A percentile compares a stretch with the other conserved stretches of the same genome.
phyloP scores from a whole-genome alignment of 2,329 filamentous ascomycete genomes.

The Aspergillus brasiliensis region DNA sequence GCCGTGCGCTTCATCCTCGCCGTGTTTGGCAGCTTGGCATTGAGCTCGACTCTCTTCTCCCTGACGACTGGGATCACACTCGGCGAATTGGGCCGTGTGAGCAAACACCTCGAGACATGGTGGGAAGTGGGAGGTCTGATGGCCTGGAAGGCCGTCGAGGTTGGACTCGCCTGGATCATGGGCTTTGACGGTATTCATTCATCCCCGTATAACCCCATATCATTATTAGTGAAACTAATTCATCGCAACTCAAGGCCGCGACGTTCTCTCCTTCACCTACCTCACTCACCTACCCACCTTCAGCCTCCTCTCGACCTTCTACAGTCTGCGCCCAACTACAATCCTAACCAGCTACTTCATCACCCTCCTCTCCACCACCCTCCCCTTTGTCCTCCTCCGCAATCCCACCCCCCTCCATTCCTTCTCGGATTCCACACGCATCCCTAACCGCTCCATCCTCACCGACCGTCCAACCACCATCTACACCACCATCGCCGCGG shows the following conservation, averaged over 20 bases:
- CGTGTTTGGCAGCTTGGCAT: conserved; percentile 58
- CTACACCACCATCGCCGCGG: conserved; percentile 68
- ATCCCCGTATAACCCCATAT: not conserved
- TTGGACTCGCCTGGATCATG: conserved; percentile 72
- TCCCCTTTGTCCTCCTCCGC: conserved; percentile 76
- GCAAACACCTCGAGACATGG: conserved; percentile 64
- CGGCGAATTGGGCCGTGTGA: conserved; percentile 68
- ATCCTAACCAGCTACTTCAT: conserved; percentile 65
- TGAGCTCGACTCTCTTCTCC: conserved; percentile 67
- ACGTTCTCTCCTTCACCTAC: conserved; percentile 66
- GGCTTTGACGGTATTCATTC: conserved; percentile 62
- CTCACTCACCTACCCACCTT: conserved; percentile 75
- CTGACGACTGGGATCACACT: conserved; percentile 61
- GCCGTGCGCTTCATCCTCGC: conserved; percentile 48
- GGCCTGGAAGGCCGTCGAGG: conserved; percentile 63
- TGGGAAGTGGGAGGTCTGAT: conserved; percentile 60
- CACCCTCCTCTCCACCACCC: conserved; percentile 67
- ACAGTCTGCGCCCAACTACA: conserved; percentile 65
- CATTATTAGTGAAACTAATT: not conserved
- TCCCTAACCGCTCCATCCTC: conserved; percentile 66
- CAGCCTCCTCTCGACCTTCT: conserved; percentile 77
- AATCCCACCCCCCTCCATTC: conserved; percentile 62
- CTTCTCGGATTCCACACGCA: conserved; percentile 43
- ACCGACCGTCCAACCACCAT: conserved; percentile 63
- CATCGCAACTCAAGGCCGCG: conserved; percentile 54